These are phyloP conservation scores for Fusarium scirpi DNA, from an alignment of 2,329 filamentous ascomycete genomes.

Conservation along the genomic window DNA sequence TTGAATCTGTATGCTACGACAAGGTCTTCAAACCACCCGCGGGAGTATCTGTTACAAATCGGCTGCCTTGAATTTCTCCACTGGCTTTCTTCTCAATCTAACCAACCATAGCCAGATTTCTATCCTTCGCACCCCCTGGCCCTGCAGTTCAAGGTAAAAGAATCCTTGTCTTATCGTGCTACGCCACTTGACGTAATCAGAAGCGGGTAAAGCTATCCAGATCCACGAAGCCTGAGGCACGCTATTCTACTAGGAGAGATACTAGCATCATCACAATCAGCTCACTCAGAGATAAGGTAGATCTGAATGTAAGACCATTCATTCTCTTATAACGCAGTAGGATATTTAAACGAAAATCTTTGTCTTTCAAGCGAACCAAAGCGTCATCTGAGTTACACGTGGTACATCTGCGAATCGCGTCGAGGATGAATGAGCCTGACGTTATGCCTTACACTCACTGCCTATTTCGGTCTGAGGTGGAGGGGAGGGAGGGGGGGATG, in stretches of 20 bases:
- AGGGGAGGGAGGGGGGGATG: neutral
- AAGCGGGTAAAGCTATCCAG: conserved; percentile 11
- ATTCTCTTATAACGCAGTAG: neutral
- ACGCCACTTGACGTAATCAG: conserved; percentile 43
- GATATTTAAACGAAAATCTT: neutral
- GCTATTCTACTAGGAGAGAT: neutral
- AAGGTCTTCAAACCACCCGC: neutral
- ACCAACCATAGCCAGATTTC: neutral
- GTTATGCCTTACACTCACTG: conserved; percentile 10
- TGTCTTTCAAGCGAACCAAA: conserved; percentile 8
- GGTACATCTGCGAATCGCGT: neutral
- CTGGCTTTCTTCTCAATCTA: neutral
- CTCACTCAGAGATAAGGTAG: conserved; percentile 15
- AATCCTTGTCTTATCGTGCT: conserved; percentile 21
- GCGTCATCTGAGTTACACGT: conserved; percentile 3
- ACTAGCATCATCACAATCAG: conserved; percentile 10
- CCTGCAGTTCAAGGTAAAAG: conserved; percentile 19
- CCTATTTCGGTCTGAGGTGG: conserved; percentile 17
- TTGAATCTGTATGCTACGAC: neutral
- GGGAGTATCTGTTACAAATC: neutral
- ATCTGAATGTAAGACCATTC: neutral
- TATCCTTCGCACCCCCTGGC: conserved; percentile 12
- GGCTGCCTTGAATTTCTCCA: neutral
- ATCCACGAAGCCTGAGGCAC: conserved; percentile 23
- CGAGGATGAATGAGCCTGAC: conserved; percentile 4